Percentiles rank a stretch among this genome's conserved stretches.
Conservation (phyloP, 768 basidiomycete genomes). For the Pholiota conissans region DNA sequence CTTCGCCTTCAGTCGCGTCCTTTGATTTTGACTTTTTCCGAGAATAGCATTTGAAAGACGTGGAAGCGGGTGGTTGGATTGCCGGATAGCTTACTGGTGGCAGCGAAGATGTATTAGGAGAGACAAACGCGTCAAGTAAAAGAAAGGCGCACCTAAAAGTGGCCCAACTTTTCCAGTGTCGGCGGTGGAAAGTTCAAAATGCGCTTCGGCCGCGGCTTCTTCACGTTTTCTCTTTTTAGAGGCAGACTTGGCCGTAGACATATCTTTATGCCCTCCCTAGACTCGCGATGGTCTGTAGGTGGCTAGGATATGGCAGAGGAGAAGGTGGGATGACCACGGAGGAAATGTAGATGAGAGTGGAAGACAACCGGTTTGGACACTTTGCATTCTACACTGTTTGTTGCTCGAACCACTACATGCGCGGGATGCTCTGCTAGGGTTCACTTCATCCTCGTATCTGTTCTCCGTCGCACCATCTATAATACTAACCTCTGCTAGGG, state of each 20-base stretch:
- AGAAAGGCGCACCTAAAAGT: conserved; percentile 33
- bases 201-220: conserved; percentile 19
- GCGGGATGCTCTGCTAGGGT: conserved; percentile 13
- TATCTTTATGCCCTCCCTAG: conserved; percentile 16
- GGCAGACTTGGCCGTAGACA: conserved; percentile 34
- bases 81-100: conserved; percentile 55
- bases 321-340: background rate
- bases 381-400: conserved; percentile 17
- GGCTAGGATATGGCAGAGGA: background rate
- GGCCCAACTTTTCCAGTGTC: conserved; percentile 32
- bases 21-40: conserved; percentile 41
- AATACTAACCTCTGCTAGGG: conserved; percentile 17
- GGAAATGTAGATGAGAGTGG: conserved; percentile 15
- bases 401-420: conserved; percentile 25
- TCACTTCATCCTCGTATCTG: conserved; percentile 6
- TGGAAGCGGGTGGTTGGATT: conserved; percentile 54
- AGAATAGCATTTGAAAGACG: conserved; percentile 62
- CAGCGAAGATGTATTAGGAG: background rate
- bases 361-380: conserved; percentile 13
- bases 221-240: conserved; percentile 46
- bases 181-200: conserved; percentile 31
- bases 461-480: background rate
- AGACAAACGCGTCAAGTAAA: conserved; percentile 1
- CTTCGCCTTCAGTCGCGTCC: conserved; percentile 26
- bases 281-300: background rate